phyloP scores from a whole-genome alignment of 257 asterid species.

The Ballota nigra region DNA sequence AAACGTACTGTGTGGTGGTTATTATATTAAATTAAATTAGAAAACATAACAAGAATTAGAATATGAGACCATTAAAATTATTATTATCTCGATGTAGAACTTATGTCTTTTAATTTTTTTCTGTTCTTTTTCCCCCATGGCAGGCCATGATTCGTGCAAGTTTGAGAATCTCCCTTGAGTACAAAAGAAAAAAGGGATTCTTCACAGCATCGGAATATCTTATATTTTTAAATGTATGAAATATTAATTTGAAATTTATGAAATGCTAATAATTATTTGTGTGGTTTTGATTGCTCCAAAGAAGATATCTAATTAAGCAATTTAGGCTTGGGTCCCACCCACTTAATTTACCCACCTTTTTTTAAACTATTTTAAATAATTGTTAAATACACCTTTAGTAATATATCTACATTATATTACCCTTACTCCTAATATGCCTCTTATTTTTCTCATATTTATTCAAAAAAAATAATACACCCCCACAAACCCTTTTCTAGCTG shows the following conservation, averaged over 20 bases:
- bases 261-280: not conserved
- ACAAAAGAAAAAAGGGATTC: not conserved
- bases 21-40: too few relatives aligned
- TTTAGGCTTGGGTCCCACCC: too few relatives aligned
- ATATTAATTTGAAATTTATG: not conserved
- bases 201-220: not conserved
- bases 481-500: too few relatives aligned
- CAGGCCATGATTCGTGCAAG: slow-evolving; percentile 80
- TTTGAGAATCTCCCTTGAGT: slow-evolving; percentile 44
- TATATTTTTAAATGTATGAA: not conserved
- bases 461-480: too few relatives aligned
- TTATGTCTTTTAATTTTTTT: not conserved
- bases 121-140: not conserved
- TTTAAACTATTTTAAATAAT: too few relatives aligned
- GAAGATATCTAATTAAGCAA: not conserved
- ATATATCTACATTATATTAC: too few relatives aligned
- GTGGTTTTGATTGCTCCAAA: too few relatives aligned
- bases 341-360: too few relatives aligned
- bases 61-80: not conserved
- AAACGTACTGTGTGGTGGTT: not conserved
- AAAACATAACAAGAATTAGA: too few relatives aligned
- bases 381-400: too few relatives aligned
- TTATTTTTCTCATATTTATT: too few relatives aligned
- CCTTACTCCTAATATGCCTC: too few relatives aligned
- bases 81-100: not conserved